Base-by-base conservation (phyloP, 768 basidiomycete genomes). In the Hydnomerulius pinastri region DNA sequence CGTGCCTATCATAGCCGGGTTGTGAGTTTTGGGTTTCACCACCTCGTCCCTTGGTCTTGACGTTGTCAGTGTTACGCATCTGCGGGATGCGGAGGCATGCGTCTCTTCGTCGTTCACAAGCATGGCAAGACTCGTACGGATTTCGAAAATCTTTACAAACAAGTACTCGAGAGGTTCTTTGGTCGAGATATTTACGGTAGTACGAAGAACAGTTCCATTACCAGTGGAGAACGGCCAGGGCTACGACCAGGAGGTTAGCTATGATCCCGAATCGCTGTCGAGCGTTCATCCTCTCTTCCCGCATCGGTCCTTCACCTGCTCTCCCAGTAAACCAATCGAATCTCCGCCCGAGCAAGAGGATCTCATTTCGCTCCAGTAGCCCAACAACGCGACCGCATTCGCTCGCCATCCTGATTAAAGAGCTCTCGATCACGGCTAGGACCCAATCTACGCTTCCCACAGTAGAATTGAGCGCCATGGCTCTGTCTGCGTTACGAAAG, bases 271-370 rank as follows among this genome's bases (percentile, higher is more conserved):
- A 4, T 37, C 75, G 61, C 41, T 78, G 65, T 7, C 62, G 46
- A 3, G 65, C 71, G 39, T 81, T 78, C 55, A 21, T 63, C 24
- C 66, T 70, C 54, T 84, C 79, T 28, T 82, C 78, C 0, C 64
- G 55, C 46, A 56, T 65, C 0, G 79, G 80, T 0, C 68, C 76
- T 4, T 69, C 57, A 0, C 72, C 76, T 15, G 40, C 54, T 24
- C 74, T 59, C 7, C 74, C 70, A 0, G 75, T 64, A 48, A 83
- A 84, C 81, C 81, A 83, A 45, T 83, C 82, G 43, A 85, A 84
- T 6, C 82, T 61, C 23, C 50, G 56, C 0, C 76, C 73, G 17
- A 82, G 42, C 1, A 57, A 51, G 2, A 10, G 5, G 6, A 66
- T 65, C 54, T 83, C 80, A 1, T 72, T 54, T n/a, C 79, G 62